Evolutionary conservation across 164 flowering plant species (phyloP), one percentile per base, ranked within the genome.

Genomic region (Protea cynaroides): DNA sequence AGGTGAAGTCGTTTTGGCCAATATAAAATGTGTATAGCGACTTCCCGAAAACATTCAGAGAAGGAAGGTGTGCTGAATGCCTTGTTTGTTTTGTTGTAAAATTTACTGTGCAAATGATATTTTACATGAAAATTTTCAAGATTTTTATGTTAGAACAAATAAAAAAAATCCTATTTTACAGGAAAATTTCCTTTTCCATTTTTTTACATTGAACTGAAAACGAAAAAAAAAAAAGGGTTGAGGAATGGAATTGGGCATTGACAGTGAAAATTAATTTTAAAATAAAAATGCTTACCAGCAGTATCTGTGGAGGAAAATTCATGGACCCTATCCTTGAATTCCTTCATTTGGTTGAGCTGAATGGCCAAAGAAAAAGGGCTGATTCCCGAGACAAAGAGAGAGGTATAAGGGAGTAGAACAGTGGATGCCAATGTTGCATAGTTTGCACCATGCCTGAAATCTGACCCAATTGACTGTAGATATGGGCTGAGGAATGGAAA

Each of bases 1-100:
- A 80, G 3, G 98, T 87, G 80, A 94, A 87, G 66, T 94, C 98
- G 40, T 94, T 89, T 66, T 94, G 98, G 43, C 98, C 98, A 36
- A 94, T 89, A 64, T 86, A 84, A 17, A 94, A 66, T 22, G 87
- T 85, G 76, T 91, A 89, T 12, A 91, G 76, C 0, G 95, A 84
- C 62, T 82, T 89, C 14, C 86, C 83, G 36, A 87, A 86, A 22
- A 88, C 72, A 61, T 75, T 78, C 0, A 67, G 74, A 0, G 75
- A 66, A 47, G 98, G 98, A 56, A 94, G 82, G 12, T 1, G 18
- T 29, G 37, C 61, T 18, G n/a, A 25, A n/a, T n/a, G n/a, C n/a
- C n/a, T n/a, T n/a, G n/a, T n/a, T n/a, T n/a, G n/a, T n/a, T n/a
- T n/a, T n/a, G n/a, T n/a, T n/a, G n/a, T n/a, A n/a, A n/a, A n/a